Evolutionary conservation across 164 flowering plant species (phyloP).

Genomic region (Berberis vulgaris): DNA sequence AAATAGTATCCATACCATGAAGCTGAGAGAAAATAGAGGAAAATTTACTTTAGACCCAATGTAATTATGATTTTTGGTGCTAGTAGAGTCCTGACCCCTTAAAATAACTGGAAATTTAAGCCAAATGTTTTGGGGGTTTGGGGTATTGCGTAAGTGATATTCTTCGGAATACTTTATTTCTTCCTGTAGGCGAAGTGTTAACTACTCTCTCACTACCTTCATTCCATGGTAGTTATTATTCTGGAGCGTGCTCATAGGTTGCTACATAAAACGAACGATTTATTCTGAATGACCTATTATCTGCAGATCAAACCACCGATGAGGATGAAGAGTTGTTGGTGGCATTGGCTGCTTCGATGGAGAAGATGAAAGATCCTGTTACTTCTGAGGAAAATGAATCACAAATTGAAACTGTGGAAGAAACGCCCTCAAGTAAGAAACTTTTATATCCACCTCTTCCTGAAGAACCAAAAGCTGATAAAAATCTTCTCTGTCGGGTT

Average conservation of each 20-base stretch:
- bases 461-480: slow-evolving; percentile 85
- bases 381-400: slow-evolving; percentile 13
- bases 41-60: too few relatives aligned
- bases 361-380: slow-evolving; percentile 23
- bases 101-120: too few relatives aligned
- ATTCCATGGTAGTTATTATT: too few relatives aligned
- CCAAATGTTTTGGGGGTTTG: too few relatives aligned
- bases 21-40: too few relatives aligned
- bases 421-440: slow-evolving; percentile 16
- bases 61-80: too few relatives aligned
- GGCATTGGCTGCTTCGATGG: slow-evolving; percentile 62
- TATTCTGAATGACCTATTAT: background rate
- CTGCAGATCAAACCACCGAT: slow-evolving; percentile 25
- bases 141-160: too few relatives aligned
- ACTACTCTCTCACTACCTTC: too few relatives aligned
- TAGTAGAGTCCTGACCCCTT: too few relatives aligned
- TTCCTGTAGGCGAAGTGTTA: too few relatives aligned
- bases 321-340: slow-evolving; percentile 45
- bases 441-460: slow-evolving; percentile 70
- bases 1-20: too few relatives aligned
- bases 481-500: slow-evolving; percentile 71
- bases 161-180: too few relatives aligned
- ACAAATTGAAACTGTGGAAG: slow-evolving; percentile 22
- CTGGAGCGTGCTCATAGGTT: background rate
- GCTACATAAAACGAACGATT: background rate